Conservation (phyloP, 495 filamentous ascomycete species). For the Diplogelasinospora grovesii region DNA sequence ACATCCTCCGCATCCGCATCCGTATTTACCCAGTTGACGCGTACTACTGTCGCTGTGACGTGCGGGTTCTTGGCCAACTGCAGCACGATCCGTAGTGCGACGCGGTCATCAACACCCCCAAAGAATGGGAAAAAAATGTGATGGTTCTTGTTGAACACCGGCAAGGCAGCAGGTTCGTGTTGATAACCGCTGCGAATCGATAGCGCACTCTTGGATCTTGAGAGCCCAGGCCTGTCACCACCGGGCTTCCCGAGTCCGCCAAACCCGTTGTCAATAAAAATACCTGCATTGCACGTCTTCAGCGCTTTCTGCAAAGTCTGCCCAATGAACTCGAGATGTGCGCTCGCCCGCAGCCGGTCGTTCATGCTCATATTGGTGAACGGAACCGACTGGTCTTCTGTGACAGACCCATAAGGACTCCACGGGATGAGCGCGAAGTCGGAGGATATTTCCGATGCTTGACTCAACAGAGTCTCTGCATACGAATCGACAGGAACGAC, state of each 20-base stretch:
- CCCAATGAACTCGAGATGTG: slow-evolving; percentile 63
- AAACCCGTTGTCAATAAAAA: slow-evolving; percentile 74
- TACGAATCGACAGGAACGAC: slow-evolving; percentile 72
- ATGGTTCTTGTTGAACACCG: slow-evolving; percentile 60
- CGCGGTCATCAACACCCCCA: slow-evolving; percentile 78
- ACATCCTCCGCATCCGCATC: slow-evolving; percentile 8
- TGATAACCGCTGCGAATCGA: slow-evolving; percentile 54
- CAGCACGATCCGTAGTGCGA: slow-evolving; percentile 71
- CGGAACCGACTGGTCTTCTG: slow-evolving; percentile 50
- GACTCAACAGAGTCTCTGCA: slow-evolving; percentile 63
- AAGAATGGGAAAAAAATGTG: slow-evolving; percentile 86
- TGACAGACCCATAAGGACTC: slow-evolving; percentile 73
- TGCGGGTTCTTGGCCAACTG: slow-evolving; percentile 71
- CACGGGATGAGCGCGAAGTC: slow-evolving; percentile 88
- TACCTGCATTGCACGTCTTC: slow-evolving; percentile 56
- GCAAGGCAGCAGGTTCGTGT: slow-evolving; percentile 39
- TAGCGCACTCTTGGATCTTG: slow-evolving; percentile 47
- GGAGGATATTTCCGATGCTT: slow-evolving; percentile 59
- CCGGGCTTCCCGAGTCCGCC: slow-evolving; percentile 40
- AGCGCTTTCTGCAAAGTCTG: slow-evolving; percentile 51
- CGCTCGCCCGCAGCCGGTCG: slow-evolving; percentile 43
- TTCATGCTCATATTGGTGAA: slow-evolving; percentile 26
- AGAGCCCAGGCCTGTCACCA: slow-evolving; percentile 25
- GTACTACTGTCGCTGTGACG: slow-evolving; percentile 65
- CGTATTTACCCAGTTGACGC: slow-evolving; percentile 30